These are phyloP conservation scores for Tagetes patula DNA, from an alignment of 129 eudicot genomes.

Conservation along the genomic window DNA sequence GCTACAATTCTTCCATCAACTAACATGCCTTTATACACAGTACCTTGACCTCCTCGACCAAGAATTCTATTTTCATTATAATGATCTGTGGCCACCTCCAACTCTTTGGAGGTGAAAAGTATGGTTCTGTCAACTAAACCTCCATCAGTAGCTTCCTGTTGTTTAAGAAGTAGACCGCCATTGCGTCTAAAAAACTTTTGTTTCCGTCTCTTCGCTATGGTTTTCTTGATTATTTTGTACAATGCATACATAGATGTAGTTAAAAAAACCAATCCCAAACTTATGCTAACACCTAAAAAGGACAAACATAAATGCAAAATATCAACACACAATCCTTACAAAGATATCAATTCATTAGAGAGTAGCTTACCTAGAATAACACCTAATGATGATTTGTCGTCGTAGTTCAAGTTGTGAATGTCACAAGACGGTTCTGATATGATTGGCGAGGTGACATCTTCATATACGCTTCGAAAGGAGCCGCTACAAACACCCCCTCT, in stretches of 20 bases:
- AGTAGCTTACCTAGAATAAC: conserved; percentile 3
- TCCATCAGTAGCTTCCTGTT: conserved; percentile 1
- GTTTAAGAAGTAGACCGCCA: conserved; percentile 15
- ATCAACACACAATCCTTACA: background rate
- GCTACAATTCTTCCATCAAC: conserved; percentile 12
- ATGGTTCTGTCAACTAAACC: conserved; percentile 4
- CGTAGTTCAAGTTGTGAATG: too few species aligned
- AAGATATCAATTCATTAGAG: background rate
- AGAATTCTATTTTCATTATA: conserved; percentile 12
- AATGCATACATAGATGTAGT: background rate
- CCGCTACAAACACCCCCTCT: background rate
- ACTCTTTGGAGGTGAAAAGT: conserved; percentile 17
- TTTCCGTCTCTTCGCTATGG: conserved; percentile 12
- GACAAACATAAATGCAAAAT: background rate
- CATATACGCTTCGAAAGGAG: too few species aligned
- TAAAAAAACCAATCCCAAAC: conserved; percentile 3
- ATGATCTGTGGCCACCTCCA: conserved; percentile 13
- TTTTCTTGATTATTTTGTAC: conserved; percentile 11
- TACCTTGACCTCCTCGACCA: conserved; percentile 18
- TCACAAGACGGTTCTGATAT: too few species aligned
- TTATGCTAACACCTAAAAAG: conserved; percentile 12
- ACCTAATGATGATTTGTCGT: background rate
- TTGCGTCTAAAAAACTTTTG: conserved; percentile 15
- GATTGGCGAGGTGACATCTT: too few species aligned
- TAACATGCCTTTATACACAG: conserved; percentile 16